phyloP scores from a whole-genome alignment of 768 basidiomycete species.

The Lyophyllum decastes region DNA sequence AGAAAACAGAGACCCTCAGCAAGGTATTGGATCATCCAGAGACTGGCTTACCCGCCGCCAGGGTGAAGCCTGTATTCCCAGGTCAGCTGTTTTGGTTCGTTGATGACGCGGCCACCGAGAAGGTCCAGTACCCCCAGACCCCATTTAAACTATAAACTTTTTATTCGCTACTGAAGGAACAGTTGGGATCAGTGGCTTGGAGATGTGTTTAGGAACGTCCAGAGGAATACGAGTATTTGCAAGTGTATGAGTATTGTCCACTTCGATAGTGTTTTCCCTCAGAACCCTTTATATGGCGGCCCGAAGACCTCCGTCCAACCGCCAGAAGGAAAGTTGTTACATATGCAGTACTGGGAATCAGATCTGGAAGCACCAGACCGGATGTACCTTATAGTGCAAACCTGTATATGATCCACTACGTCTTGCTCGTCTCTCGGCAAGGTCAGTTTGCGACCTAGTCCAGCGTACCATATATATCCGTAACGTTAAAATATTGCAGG shows the following conservation, averaged over 20 bases:
- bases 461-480: neutral
- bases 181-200: neutral
- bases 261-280: no score
- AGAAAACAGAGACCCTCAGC: slow-evolving; percentile 76
- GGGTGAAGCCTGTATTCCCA: slow-evolving; percentile 74
- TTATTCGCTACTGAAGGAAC: neutral
- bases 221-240: neutral
- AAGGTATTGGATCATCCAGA: slow-evolving; percentile 82
- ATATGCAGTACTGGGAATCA: no score
- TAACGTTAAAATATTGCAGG: slow-evolving; percentile 43
- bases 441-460: slow-evolving; percentile 45
- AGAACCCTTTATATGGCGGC: no score
- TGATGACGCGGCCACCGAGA: slow-evolving; percentile 77
- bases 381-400: no score
- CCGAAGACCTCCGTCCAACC: no score
- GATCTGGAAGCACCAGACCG: no score
- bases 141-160: slow-evolving; percentile 51
- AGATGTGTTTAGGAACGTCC: neutral
- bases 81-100: slow-evolving; percentile 96
- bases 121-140: slow-evolving; percentile 58
- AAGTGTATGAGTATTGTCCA: neutral
- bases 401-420: slow-evolving; percentile 79
- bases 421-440: slow-evolving; percentile 93
- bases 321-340: no score
- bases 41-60: slow-evolving; percentile 76